Percentiles rank a stretch among this genome's conserved stretches.
Evolutionary conservation across 1,139 yeast species (phyloP).

Genomic region (Yamadazyma spencermartinsiae): DNA sequence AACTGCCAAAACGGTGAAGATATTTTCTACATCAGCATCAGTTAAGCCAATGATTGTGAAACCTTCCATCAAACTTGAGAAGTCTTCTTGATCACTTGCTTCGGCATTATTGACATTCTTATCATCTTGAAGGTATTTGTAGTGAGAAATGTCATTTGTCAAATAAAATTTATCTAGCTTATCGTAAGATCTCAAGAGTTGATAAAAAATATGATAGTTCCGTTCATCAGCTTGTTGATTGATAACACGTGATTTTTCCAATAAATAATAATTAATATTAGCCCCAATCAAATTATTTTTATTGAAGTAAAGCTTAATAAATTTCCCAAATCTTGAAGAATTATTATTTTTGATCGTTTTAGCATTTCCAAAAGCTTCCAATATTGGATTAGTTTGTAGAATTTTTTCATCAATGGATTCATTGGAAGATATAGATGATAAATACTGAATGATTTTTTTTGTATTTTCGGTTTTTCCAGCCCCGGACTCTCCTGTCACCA

Average conservation of each 20-base stretch:
- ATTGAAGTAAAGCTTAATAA: conserved; percentile 81
- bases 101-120: conserved; percentile 43
- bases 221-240: conserved; percentile 74
- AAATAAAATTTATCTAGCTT: conserved; percentile 52
- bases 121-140: conserved; percentile 60
- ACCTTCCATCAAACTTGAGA: conserved; percentile 59
- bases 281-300: conserved; percentile 74
- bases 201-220: conserved; percentile 92
- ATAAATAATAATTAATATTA: conserved; percentile 87
- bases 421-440: conserved; percentile 60
- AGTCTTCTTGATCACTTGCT: conserved; percentile 75
- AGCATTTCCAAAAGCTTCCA: conserved; percentile 97
- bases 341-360: conserved; percentile 93
- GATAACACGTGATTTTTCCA: conserved; percentile 94
- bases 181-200: conserved; percentile 70
- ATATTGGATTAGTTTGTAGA: conserved; percentile 89
- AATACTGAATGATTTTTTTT: conserved; percentile 90
- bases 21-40: conserved; percentile 52
- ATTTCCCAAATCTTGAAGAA: conserved; percentile 96
- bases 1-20: conserved; percentile 70
- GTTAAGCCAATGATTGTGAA: conserved; percentile 74
- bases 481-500: conserved; percentile 98
- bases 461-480: conserved; percentile 99
- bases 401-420: conserved; percentile 75
- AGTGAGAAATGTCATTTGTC: conserved; percentile 43